phyloP scores from a whole-genome alignment of 2,329 filamentous ascomycete genomes.

The Ascochyta pisi region DNA sequence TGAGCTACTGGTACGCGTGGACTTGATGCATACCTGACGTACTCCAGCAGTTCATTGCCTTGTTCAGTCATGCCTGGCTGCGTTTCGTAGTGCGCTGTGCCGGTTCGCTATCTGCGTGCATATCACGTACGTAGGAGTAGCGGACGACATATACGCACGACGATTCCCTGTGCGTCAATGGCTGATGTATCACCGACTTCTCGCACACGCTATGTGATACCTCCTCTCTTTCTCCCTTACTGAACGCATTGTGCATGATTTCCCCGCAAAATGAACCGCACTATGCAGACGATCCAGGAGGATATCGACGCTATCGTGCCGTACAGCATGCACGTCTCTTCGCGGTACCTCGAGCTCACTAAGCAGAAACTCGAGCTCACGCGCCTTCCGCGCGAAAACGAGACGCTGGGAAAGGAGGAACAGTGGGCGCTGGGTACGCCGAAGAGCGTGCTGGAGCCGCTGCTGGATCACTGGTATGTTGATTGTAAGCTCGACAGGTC shows the following conservation, averaged over 20 bases:
- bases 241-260: not conserved
- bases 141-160: not conserved
- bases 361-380: constrained; percentile 64
- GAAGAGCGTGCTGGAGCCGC: constrained; percentile 67
- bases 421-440: constrained; percentile 62
- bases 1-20: constrained; percentile 1
- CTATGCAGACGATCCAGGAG: constrained; percentile 12
- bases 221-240: too few species aligned
- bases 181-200: too few species aligned
- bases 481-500: too few species aligned
- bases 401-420: not conserved
- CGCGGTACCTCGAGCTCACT: constrained; percentile 71
- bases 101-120: not conserved
- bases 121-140: not conserved
- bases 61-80: not conserved
- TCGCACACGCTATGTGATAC: constrained; percentile 4
- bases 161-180: too few species aligned
- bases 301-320: constrained; percentile 33
- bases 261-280: not conserved
- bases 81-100: not conserved
- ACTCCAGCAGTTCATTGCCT: constrained; percentile 5
- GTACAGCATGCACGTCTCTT: constrained; percentile 59
- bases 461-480: constrained; percentile 68
- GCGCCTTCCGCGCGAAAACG: constrained; percentile 7
- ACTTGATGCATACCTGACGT: constrained; percentile 14